Conservation (phyloP, 1,139 yeast genomes). For the Sugiyamaella pinicola region DNA sequence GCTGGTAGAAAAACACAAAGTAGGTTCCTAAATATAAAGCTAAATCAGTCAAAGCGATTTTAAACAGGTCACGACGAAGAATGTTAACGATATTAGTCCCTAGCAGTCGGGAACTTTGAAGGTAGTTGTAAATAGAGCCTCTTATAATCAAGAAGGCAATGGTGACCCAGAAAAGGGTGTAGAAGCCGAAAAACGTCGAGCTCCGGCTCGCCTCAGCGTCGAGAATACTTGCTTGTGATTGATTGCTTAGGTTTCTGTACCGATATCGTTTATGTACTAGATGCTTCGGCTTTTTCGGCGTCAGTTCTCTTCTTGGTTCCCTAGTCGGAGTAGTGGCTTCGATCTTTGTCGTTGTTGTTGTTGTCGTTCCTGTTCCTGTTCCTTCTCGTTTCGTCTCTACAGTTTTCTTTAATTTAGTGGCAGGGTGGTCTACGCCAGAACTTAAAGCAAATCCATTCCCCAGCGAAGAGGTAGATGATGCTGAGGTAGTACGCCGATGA, state of each 20-base stretch:
- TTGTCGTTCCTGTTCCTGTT: background rate
- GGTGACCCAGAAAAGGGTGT: conserved; percentile 44
- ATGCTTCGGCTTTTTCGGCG: too few relatives aligned
- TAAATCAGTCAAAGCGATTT: conserved; percentile 69
- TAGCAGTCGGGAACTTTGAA: conserved; percentile 39
- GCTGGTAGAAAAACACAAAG: conserved; percentile 58
- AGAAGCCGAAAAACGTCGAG: conserved; percentile 43
- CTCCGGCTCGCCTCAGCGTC: conserved; percentile 34
- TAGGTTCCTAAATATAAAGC: conserved; percentile 68
- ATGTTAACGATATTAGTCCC: conserved; percentile 55
- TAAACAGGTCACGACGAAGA: conserved; percentile 57
- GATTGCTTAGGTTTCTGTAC: conserved; percentile 28
- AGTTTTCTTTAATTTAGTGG: conserved; percentile 1
- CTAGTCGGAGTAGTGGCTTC: too few relatives aligned
- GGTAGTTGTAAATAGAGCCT: conserved; percentile 38
- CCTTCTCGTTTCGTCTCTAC: background rate
- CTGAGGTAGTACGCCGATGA: conserved; percentile 13
- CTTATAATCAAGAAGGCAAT: conserved; percentile 38
- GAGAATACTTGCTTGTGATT: conserved; percentile 30
- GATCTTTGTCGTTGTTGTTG: background rate
- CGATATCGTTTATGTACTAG: conserved; percentile 25
- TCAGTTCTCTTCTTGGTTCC: too few relatives aligned
- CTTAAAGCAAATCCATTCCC: conserved; percentile 6
- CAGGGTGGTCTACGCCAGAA: background rate
- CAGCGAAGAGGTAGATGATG: conserved; percentile 14